These are phyloP conservation scores for Wilcoxina mikolae DNA, from an alignment of 495 filamentous ascomycete genomes.

Conservation along the genomic window DNA sequence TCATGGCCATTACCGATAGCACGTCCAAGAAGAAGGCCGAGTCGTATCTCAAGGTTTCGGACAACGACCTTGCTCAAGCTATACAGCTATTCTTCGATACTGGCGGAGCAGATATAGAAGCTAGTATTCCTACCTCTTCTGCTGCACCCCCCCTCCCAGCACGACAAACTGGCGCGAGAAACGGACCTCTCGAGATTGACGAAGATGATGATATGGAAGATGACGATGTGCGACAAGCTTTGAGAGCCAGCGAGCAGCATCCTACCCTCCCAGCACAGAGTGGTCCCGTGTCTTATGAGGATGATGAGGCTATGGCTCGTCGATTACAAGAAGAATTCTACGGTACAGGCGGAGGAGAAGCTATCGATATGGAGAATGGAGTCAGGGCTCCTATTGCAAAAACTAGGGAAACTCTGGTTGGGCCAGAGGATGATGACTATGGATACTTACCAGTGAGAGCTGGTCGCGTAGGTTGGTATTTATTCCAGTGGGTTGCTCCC, in stretches of 20 bases:
- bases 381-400: conserved; percentile 84
- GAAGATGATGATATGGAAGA: conserved; percentile 28
- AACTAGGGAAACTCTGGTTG: conserved; percentile 81
- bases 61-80: conserved; percentile 68
- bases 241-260: conserved; percentile 31
- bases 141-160: conserved; percentile 28
- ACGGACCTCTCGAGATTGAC: conserved; percentile 5
- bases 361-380: conserved; percentile 34
- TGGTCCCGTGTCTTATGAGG: conserved; percentile 44
- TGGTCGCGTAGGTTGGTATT: conserved; percentile 14
- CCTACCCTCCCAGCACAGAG: too few relatives aligned
- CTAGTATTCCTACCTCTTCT: conserved; percentile 33
- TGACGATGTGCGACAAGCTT: conserved; percentile 28
- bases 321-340: conserved; percentile 88
- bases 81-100: conserved; percentile 82
- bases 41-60: conserved; percentile 65
- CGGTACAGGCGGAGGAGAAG: conserved; percentile 31
- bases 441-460: conserved; percentile 7
- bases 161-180: neutral
- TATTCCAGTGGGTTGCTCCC: conserved; percentile 2
- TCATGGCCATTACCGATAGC: conserved; percentile 53
- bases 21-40: conserved; percentile 37
- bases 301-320: conserved; percentile 86
- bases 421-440: conserved; percentile 41
- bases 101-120: conserved; percentile 44